Base-by-base conservation (phyloP, 116 monocot species). In the Trichopus zeylanicus region DNA sequence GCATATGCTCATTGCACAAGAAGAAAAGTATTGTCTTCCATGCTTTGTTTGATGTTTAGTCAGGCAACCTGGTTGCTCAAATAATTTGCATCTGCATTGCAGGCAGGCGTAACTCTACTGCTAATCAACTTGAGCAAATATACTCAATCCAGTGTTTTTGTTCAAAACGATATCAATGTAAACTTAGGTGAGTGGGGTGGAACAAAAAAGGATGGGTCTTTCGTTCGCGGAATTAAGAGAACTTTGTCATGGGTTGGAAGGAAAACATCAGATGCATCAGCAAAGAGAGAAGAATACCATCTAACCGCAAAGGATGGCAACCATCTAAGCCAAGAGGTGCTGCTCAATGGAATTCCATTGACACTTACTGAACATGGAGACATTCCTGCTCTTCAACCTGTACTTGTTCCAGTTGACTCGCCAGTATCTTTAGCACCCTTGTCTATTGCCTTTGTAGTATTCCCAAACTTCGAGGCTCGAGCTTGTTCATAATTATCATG, bases 241-340 rank as follows among this genome's bases (percentile, higher is more conserved):
- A 51, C 73, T 0, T 67, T 77, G 4, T 70, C 73, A 12, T 77
- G 82, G 82, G 53, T 82, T 16, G 77, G 77, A 27, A 73, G 49
- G 29, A 77, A 70, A 55, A 30, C 63, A 12, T 77, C 62, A 3
- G 66, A 60, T 13, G 58, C 22, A 16, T 34, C 57, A 4, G 39
- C 57, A 25, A 57, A n/a, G n/a, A n/a, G 88, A 59, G 71, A 88
- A 49, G 88, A 88, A 28, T 88, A 88, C 57, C 88, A 78, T 69
- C 68, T 88, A 33, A 88, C 84, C 0, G 74, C 72, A 2, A 67
- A 55, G 46, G 75, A 76, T 51, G 75, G 72, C 4, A 48, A 77
- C 32, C 48, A 59, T 34, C 68, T 71, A 21, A 84, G 84, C 60
- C 68, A 66, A 26, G 64, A 48, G 9, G 47, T 88, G 74, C 69